Evolutionary conservation across 148 eudicot genomes (phyloP).

Genomic region (Vaccinium macrocarpon): DNA sequence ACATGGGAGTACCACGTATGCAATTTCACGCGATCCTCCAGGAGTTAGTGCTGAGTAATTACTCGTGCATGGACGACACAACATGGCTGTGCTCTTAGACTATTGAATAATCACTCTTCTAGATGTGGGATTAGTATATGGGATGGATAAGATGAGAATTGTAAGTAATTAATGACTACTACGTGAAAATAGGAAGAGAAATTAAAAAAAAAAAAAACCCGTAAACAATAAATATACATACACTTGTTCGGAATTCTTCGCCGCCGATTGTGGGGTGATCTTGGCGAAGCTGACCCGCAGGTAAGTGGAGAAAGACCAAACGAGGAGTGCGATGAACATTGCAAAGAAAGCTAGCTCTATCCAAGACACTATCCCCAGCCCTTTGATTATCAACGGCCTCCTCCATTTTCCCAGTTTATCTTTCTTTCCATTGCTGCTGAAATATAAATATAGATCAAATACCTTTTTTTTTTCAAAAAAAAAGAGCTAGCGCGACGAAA

Average conservation of each 20-base stretch:
- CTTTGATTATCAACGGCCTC: slow-evolving; percentile 57
- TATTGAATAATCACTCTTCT: background rate
- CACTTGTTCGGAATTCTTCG: slow-evolving; percentile 39
- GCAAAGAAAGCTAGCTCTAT: slow-evolving; percentile 57
- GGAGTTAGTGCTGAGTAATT: too few species aligned
- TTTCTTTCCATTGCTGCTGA: slow-evolving; percentile 18
- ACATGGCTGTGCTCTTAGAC: too few species aligned
- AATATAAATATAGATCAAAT: background rate
- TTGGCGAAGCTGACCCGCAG: slow-evolving; percentile 41
- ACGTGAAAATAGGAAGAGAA: background rate
- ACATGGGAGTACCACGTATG: too few species aligned
- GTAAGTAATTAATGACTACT: background rate
- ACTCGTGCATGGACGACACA: too few species aligned
- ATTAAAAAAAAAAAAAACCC: background rate
- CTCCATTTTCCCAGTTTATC: slow-evolving; percentile 30
- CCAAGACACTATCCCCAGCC: slow-evolving; percentile 71
- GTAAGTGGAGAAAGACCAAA: slow-evolving; percentile 56
- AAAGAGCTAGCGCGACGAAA: background rate
- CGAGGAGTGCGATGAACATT: slow-evolving; percentile 72
- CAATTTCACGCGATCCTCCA: too few species aligned
- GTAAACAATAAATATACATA: slow-evolving; percentile 16
- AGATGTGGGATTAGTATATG: background rate
- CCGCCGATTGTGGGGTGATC: slow-evolving; percentile 25
- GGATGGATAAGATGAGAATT: background rate
- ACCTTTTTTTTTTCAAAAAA: background rate